A percentile compares a stretch with the other conserved stretches of the same genome.
phyloP scores from a whole-genome alignment of 805 yeast genomes.

The Saccharomycopsis sp. region DNA sequence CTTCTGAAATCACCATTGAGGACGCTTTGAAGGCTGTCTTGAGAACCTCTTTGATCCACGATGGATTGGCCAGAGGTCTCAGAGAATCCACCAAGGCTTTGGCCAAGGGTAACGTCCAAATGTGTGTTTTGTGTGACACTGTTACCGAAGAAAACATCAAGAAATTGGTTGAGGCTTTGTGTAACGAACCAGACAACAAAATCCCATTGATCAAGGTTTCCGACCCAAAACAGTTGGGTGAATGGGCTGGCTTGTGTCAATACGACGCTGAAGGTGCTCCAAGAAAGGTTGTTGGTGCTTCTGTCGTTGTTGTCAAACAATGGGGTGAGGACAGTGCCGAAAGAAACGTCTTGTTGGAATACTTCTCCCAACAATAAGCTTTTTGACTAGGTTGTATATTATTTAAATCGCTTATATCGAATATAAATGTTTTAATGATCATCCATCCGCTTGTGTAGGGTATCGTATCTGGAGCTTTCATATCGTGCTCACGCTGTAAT shows the following conservation, averaged over 20 bases:
- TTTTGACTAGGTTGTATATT: too few relatives aligned
- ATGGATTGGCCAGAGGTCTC: slow-evolving; percentile 99
- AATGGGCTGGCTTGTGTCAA: slow-evolving; percentile 99
- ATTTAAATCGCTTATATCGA: too few relatives aligned
- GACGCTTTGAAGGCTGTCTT: slow-evolving; percentile 97
- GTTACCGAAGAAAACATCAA: slow-evolving; percentile 96
- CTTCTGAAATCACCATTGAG: slow-evolving; percentile 90
- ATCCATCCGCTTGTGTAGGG: too few relatives aligned
- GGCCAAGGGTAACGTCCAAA: slow-evolving; percentile 94
- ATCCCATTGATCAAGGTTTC: slow-evolving; percentile 98
- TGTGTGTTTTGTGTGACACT: slow-evolving; percentile 94
- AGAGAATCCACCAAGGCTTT: slow-evolving; percentile 99
- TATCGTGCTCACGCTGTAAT: too few relatives aligned
- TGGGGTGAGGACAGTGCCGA: slow-evolving; percentile 99
- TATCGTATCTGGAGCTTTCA: too few relatives aligned
- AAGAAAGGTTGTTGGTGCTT: slow-evolving; percentile 99
- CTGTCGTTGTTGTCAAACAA: slow-evolving; percentile 98
- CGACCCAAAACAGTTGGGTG: slow-evolving; percentile 99
- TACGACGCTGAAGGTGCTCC: slow-evolving; percentile 99
- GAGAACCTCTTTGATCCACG: slow-evolving; percentile 96
- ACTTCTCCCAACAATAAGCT: slow-evolving; percentile 80
- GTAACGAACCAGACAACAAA: slow-evolving; percentile 94
- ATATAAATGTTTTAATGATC: too few relatives aligned
- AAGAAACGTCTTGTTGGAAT: slow-evolving; percentile 91
- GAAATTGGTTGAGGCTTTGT: slow-evolving; percentile 97